Evolutionary conservation across 495 filamentous ascomycete genomes (phyloP).

Genomic region (Niebla homalea): DNA sequence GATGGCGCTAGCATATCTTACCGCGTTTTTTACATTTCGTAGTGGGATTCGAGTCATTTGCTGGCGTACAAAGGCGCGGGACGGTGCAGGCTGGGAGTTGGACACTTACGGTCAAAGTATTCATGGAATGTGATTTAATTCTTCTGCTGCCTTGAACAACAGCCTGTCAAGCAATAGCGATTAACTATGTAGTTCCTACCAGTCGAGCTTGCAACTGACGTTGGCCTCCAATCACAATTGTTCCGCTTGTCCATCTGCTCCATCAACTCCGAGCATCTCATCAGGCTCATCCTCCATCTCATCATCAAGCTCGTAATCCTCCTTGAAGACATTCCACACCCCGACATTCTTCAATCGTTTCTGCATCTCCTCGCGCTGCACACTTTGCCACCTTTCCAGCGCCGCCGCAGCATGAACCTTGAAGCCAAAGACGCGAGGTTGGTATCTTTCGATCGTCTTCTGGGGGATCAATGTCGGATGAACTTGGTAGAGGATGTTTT

Average conservation of each 20-base stretch:
- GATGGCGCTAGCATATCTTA: too few species aligned
- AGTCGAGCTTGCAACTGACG: too few species aligned
- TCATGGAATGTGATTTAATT: too few species aligned
- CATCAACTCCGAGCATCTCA: conserved; percentile 20
- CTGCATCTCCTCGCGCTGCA: conserved; percentile 64
- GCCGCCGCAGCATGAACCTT: conserved; percentile 84
- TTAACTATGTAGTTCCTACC: too few species aligned
- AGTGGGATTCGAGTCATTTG: too few species aligned
- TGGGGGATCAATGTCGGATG: conserved; percentile 78
- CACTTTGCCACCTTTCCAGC: conserved; percentile 81
- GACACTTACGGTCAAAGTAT: too few species aligned
- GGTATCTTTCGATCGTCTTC: conserved; percentile 75
- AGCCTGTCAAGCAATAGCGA: too few species aligned
- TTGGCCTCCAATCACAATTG: not conserved
- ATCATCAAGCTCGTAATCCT: conserved; percentile 38
- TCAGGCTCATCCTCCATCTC: conserved; percentile 34
- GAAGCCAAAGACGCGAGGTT: conserved; percentile 86
- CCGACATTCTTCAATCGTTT: conserved; percentile 43
- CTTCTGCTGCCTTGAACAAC: too few species aligned
- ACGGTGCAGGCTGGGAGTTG: too few species aligned
- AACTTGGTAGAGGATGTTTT: conserved; percentile 98
- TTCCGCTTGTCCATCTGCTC: conserved; percentile 18
- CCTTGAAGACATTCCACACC: conserved; percentile 38
- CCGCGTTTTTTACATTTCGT: too few species aligned
- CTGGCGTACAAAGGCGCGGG: too few species aligned